phyloP scores from a whole-genome alignment of 352 stramenopile species.

The Globisporangium cederbergense region DNA sequence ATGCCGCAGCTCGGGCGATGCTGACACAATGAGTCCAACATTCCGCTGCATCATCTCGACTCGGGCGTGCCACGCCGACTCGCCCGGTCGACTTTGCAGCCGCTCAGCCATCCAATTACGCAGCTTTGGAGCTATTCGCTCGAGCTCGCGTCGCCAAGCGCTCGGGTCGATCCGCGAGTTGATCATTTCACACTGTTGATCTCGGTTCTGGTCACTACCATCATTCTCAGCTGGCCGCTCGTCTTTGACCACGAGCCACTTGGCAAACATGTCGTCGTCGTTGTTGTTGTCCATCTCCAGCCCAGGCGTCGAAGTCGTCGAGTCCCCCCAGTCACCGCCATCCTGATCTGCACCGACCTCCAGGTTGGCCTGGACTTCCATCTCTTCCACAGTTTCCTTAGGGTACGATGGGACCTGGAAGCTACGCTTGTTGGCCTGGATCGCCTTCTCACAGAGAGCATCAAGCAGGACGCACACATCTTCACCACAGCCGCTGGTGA shows the following conservation, averaged over 20 bases:
- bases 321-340: conserved; percentile 22
- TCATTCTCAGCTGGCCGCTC: conserved; percentile 9
- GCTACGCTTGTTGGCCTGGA: conserved; percentile 21
- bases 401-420: conserved; percentile 28
- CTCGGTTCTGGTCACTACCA: background rate
- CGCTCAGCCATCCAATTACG: conserved; percentile 24
- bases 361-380: conserved; percentile 39
- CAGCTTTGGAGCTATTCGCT: conserved; percentile 36
- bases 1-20: conserved; percentile 10
- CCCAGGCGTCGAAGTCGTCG: conserved; percentile 24
- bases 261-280: conserved; percentile 30
- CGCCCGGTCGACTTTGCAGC: conserved; percentile 14
- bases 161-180: conserved; percentile 32
- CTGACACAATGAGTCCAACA: conserved; percentile 17
- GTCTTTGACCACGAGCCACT: conserved; percentile 45
- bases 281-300: conserved; percentile 15
- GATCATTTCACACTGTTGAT: conserved; percentile 34
- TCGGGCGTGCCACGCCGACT: conserved; percentile 27
- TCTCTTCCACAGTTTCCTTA: conserved; percentile 35
- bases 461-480: conserved; percentile 58
- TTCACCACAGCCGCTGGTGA: conserved; percentile 39
- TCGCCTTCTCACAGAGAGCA: conserved; percentile 33
- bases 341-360: conserved; percentile 33
- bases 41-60: conserved; percentile 29
- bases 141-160: conserved; percentile 36